Evolutionary conservation across 768 basidiomycete species (phyloP).

Genomic region (Hygrophorus russula): DNA sequence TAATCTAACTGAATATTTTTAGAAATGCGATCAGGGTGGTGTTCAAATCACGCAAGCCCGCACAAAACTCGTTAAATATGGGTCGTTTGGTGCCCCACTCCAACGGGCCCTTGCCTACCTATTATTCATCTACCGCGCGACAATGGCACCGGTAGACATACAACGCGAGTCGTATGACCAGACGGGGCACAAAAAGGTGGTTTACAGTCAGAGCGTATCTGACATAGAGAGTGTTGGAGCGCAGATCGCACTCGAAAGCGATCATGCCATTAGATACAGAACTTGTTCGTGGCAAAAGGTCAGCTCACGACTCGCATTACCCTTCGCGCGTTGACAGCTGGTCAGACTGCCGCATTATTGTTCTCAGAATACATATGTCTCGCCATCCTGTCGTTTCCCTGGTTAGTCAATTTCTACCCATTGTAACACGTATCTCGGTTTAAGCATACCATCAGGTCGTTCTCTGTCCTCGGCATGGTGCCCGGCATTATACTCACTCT

Average conservation of each 20-base stretch:
- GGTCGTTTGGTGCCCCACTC: too few relatives aligned
- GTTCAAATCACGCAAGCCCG: too few relatives aligned
- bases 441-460: constrained; percentile 20
- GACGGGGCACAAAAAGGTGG: background rate
- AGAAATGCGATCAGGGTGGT: too few relatives aligned
- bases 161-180: too few relatives aligned
- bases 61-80: too few relatives aligned
- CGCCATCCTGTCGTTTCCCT: constrained; percentile 28
- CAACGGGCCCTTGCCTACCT: too few relatives aligned
- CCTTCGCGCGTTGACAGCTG: background rate
- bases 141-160: too few relatives aligned
- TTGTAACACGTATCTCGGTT: background rate
- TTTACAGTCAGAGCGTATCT: background rate
- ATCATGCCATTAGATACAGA: constrained; percentile 13
- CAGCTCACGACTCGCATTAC: background rate
- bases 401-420: constrained; percentile 11
- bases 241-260: background rate
- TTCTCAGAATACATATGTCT: constrained; percentile 38
- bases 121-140: too few relatives aligned
- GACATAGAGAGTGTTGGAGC: background rate
- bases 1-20: too few relatives aligned
- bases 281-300: constrained; percentile 41
- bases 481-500: constrained; percentile 31
- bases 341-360: constrained; percentile 30
- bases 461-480: constrained; percentile 31